Base-by-base conservation (phyloP, 2,329 filamentous ascomycete species). In the Emergomyces pasteurianus region DNA sequence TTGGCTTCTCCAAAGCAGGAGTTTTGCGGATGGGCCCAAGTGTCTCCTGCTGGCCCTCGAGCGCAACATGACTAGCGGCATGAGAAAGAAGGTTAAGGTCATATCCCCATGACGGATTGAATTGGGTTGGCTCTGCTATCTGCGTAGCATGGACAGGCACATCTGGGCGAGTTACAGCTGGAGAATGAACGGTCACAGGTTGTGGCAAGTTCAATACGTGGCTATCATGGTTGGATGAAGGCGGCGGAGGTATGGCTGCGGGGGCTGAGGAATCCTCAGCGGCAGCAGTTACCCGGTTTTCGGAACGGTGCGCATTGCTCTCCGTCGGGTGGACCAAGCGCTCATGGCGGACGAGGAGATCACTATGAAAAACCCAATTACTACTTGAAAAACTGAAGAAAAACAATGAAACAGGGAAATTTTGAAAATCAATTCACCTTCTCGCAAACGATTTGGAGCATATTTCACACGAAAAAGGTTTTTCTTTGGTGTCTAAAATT, bases 51-150 rank as follows among this genome's bases (percentile, higher is more conserved):
- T 79, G 76, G 18, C 75, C 74, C 63, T 78, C 77, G 36, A 78
- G 72, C 26, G 77, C 77, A 46, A 79, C 77, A 72, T 79, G 77
- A 60, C 77, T 79, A 12, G 77, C 77, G 31, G 77, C 77, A 68
- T 79, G 77, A 10, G 77, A 79, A 38, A 79, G 68, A 18, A 79
- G 69, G 62, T 79, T 79, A 61, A 79, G 65, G 61, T 79, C 77
- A 64, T 79, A 79, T n/a, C 77, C 77, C 77, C 77, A 79, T 6
- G 76, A 78, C 4, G 77, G 77, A 67, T 79, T 78, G 64, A 78
- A 77, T 50, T 77, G 74, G n/a, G 75, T 68, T 58, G 75, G 72
- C 55, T 76, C 76, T 60, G 77, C 69, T 57, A 77, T 72, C 12
- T 74, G 68, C 16, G 72, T 67, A 23, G 72, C 71, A 52, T 75